phyloP scores from a whole-genome alignment of 371 early-diverging fungal species.

The Mortierella sp. region DNA sequence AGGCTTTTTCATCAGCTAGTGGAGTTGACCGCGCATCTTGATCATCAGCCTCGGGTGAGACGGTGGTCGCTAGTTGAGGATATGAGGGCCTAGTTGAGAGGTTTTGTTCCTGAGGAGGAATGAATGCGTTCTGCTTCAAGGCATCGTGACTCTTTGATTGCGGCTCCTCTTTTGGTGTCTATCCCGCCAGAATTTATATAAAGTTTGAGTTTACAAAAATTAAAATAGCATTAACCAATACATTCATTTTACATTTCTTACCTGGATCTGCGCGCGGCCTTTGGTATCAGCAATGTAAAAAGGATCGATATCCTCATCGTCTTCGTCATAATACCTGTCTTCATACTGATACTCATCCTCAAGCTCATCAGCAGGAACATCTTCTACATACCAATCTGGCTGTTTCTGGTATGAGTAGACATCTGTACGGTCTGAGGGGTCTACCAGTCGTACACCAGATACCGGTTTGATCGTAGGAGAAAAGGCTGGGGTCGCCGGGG shows the following conservation, averaged over 20 bases:
- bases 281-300: conserved; percentile 49
- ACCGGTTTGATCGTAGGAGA: not conserved
- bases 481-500: not conserved
- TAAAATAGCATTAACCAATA: not conserved
- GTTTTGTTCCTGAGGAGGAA: conserved; percentile 25
- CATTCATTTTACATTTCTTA: conserved; percentile 8
- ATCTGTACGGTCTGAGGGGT: conserved; percentile 9
- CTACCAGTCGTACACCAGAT: conserved; percentile 4
- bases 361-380: conserved; percentile 11
- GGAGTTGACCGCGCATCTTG: conserved; percentile 18
- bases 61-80: conserved; percentile 1
- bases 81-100: conserved; percentile 18
- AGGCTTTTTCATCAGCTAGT: conserved; percentile 16
- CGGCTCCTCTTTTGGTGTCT: not conserved
- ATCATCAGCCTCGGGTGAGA: not conserved
- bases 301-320: conserved; percentile 52
- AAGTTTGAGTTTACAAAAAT: not conserved
- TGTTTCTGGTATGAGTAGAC: conserved; percentile 15
- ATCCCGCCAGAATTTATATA: conserved; percentile 1
- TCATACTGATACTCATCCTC: conserved; percentile 19
- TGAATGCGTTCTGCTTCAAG: conserved; percentile 15
- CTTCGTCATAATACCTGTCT: conserved; percentile 31
- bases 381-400: conserved; percentile 31
- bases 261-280: conserved; percentile 40
- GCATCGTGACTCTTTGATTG: conserved; percentile 9